Evolutionary conservation across 768 basidiomycete genomes (phyloP).

Genomic region (Auricularia heimuer): DNA sequence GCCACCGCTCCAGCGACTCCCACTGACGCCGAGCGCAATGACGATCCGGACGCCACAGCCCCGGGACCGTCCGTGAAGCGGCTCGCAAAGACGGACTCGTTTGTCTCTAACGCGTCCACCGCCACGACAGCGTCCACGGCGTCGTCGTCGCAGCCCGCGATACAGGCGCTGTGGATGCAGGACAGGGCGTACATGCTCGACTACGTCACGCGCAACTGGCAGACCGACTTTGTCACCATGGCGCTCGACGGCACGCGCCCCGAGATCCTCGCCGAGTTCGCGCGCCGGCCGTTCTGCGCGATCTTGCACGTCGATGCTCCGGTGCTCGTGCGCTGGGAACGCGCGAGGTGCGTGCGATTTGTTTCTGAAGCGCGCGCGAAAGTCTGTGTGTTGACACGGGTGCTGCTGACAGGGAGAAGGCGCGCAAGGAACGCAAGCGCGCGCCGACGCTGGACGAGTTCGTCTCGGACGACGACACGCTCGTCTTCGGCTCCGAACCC

Average conservation of each 20-base stretch:
- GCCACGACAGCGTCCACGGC: constrained; percentile 14
- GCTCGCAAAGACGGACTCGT: constrained; percentile 11
- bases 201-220: constrained; percentile 77
- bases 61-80: constrained; percentile 14
- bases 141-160: constrained; percentile 5
- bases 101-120: constrained; percentile 11
- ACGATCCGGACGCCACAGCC: neutral
- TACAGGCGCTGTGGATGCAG: constrained; percentile 27
- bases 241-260: constrained; percentile 45
- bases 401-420: constrained; percentile 1
- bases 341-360: constrained; percentile 37
- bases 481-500: constrained; percentile 14
- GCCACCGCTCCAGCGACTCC: constrained; percentile 4
- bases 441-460: constrained; percentile 57
- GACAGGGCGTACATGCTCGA: constrained; percentile 49
- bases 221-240: constrained; percentile 63
- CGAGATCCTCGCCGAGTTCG: constrained; percentile 53
- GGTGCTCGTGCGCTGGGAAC: constrained; percentile 52
- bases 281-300: constrained; percentile 84
- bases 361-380: too few relatives aligned
- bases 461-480: constrained; percentile 57
- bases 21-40: constrained; percentile 1
- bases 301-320: constrained; percentile 80
- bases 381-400: too few relatives aligned
- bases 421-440: constrained; percentile 14